Evolutionary conservation across 148 eudicot species (phyloP).

Genomic region (Pouteria glomerata): DNA sequence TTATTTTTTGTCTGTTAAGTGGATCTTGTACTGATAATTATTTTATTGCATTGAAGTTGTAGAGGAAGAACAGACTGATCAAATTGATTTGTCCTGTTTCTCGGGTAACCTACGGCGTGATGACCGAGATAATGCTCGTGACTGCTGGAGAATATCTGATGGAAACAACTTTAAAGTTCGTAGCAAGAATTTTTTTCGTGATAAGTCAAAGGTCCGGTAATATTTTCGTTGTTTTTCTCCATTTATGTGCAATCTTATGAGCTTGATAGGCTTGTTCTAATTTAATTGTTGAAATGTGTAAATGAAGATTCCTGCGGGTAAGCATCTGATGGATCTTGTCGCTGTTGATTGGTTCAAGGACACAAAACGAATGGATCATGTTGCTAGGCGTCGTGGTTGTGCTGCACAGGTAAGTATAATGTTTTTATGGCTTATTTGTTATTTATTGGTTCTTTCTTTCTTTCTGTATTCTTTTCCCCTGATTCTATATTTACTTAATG

Average conservation of each 20-base stretch:
- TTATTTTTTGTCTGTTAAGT: constrained; percentile 7
- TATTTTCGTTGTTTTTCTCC: constrained; percentile 1
- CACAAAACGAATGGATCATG: constrained; percentile 90
- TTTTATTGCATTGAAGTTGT: constrained; percentile 36
- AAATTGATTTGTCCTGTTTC: constrained; percentile 78
- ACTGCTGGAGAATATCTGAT: constrained; percentile 87
- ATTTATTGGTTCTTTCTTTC: background rate
- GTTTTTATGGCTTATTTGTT: background rate
- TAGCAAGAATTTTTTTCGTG: constrained; percentile 61
- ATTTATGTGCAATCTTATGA: constrained; percentile 5
- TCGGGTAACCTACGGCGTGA: constrained; percentile 74
- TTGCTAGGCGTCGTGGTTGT: constrained; percentile 89
- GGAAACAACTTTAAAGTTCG: constrained; percentile 96
- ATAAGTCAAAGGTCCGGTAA: constrained; percentile 64
- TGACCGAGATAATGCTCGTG: constrained; percentile 72
- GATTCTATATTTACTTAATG: background rate
- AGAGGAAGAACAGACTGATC: constrained; percentile 59
- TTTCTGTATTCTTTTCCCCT: background rate
- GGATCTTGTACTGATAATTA: constrained; percentile 16
- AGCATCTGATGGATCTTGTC: constrained; percentile 90
- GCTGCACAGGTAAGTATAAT: constrained; percentile 73
- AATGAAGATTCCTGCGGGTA: constrained; percentile 68
- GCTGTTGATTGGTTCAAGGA: constrained; percentile 97
- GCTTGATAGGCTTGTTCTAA: constrained; percentile 12
- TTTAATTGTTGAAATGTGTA: constrained; percentile 12